Conservation (phyloP, 2,329 filamentous ascomycete species). For the Diaporthe capsici region DNA sequence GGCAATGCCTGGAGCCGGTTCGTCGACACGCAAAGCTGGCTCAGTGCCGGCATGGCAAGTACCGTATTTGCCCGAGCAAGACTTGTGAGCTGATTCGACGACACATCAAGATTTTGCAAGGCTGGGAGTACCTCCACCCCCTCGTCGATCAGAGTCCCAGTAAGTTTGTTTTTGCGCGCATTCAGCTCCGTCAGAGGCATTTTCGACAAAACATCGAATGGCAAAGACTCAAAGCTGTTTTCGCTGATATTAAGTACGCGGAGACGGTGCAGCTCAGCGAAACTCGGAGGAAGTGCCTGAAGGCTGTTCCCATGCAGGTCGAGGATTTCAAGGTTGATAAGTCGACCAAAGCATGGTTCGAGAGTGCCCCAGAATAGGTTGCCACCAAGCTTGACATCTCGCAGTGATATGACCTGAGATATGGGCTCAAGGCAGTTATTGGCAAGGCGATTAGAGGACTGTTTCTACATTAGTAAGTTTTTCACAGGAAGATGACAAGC, state of each 20-base stretch:
- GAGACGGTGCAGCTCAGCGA: conserved; percentile 78
- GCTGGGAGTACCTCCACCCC: conserved; percentile 70
- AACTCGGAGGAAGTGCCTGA: conserved; percentile 74
- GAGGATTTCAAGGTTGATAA: conserved; percentile 81
- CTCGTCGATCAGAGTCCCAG: conserved; percentile 78
- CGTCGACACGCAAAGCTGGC: conserved; percentile 81
- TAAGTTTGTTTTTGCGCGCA: conserved; percentile 83
- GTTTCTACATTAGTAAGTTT: conserved; percentile 44
- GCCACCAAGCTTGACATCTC: conserved; percentile 85
- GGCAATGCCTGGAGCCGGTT: conserved; percentile 84
- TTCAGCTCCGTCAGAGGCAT: conserved; percentile 81
- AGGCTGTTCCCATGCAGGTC: conserved; percentile 88
- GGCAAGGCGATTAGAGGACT: conserved; percentile 86
- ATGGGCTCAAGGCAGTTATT: conserved; percentile 81
- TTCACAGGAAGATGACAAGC: background rate
- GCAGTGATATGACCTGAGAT: conserved; percentile 78
- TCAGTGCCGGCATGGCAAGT: conserved; percentile 78
- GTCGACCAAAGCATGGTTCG: conserved; percentile 71
- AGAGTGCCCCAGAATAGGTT: conserved; percentile 81
- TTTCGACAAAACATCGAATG: conserved; percentile 76
- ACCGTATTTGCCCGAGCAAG: conserved; percentile 57
- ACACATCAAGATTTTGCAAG: conserved; percentile 83
- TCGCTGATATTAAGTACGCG: conserved; percentile 84
- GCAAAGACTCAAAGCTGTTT: conserved; percentile 81
- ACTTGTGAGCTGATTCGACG: conserved; percentile 79